Evolutionary conservation across 768 basidiomycete species (phyloP).

Genomic region (Candolleomyces efflorescens): DNA sequence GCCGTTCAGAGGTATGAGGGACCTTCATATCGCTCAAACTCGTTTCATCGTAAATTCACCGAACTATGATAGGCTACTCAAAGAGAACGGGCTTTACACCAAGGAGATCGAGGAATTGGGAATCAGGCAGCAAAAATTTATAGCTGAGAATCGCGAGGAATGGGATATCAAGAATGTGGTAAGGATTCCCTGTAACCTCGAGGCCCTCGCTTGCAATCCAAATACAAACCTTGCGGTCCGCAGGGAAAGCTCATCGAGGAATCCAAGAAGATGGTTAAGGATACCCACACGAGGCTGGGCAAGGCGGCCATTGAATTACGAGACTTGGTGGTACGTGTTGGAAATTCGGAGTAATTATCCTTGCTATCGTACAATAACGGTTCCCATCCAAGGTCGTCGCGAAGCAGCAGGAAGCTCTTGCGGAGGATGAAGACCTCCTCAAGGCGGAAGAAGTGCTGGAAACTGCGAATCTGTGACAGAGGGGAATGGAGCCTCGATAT

Average conservation of each 20-base stretch:
- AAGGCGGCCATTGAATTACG: conserved; percentile 60
- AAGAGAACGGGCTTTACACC: conserved; percentile 64
- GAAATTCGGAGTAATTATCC: not conserved
- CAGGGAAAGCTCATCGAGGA: conserved; percentile 72
- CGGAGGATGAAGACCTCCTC: conserved; percentile 39
- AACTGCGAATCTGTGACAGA: conserved; percentile 42
- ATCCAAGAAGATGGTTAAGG: conserved; percentile 75
- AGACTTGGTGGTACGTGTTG: conserved; percentile 59
- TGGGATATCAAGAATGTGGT: conserved; percentile 80
- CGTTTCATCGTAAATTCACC: not conserved
- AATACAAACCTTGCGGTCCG: not conserved
- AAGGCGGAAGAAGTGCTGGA: conserved; percentile 59
- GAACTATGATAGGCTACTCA: conserved; percentile 45
- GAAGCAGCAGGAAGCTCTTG: conserved; percentile 38
- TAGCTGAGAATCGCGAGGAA: conserved; percentile 57
- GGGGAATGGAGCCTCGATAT: not conserved
- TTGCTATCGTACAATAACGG: conserved; percentile 13
- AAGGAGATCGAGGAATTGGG: conserved; percentile 60
- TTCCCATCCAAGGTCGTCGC: conserved; percentile 31
- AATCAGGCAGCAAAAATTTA: conserved; percentile 56
- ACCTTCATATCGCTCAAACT: not conserved
- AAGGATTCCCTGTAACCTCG: conserved; percentile 12
- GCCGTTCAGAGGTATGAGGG: conserved; percentile 54
- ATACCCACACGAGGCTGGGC: conserved; percentile 57
- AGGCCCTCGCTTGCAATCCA: not conserved